Base-by-base conservation (phyloP, 176 grass and related monocot species). In the Cenchrus fungigraminus region DNA sequence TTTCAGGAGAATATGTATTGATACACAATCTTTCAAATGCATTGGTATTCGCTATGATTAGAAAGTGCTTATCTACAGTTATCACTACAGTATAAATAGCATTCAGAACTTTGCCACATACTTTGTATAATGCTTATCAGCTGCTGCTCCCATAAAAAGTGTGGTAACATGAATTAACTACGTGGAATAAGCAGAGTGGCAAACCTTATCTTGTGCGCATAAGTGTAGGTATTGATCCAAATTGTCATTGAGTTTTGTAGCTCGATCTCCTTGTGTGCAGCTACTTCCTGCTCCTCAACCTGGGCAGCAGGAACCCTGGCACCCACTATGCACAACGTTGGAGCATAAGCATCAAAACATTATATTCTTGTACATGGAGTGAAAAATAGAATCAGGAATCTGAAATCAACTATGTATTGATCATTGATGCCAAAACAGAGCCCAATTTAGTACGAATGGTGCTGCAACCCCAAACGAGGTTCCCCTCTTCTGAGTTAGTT, bases 301-400 rank as follows among this genome's bases (percentile, higher is more conserved):
- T 88, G 91, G 68, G 79, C 49, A 54, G 40, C 68, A 12, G 82
- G 85, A 76, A 86, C 83, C 85, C 77, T 90, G 53, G 77, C 64
- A 71, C 87, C 81, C 77, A 84, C 91, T 92, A 74, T n/a, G 78
- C n/a, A 62, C 9, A 86, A 22, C 16, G 51, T 79, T 60, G 68
- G 67, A 73, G 4, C 25, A 56, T 85, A 31, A 91, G 44, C 25
- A 66, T 31, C 46, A 16, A 51, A 73, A 73, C 22, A 52, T 49
- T 43, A 22, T 31, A 74, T 60, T 58, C 17, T 52, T 32, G 53
- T 62, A 50, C 25, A 42, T 74, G 22, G 16, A 40, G 45, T 52
- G 32, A 13, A 65, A 82, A 47, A 19, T 13, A 13, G 57, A 82
- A 25, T 25, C 3, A 79, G 12, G 2, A 20, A 40, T 51, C 19